Evolutionary conservation across 805 yeast genomes (phyloP).

Genomic region (Sporopachydermia lactativora): DNA sequence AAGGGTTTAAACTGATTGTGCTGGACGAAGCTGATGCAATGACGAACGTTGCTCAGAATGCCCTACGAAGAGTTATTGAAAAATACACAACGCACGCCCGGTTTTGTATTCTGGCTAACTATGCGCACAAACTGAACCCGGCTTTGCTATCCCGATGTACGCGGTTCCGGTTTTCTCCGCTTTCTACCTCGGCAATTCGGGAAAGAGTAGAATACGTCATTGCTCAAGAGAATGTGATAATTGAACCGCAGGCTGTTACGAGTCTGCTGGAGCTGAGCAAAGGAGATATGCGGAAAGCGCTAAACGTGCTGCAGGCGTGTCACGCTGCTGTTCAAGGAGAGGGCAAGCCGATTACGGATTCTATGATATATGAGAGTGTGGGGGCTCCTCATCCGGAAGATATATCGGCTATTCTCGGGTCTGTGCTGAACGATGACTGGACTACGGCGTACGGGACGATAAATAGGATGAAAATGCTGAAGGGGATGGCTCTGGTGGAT

Average conservation of each 20-base stretch:
- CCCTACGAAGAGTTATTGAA: slow-evolving; percentile 73
- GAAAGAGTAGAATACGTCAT: slow-evolving; percentile 58
- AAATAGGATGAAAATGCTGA: slow-evolving; percentile 44
- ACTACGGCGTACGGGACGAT: slow-evolving; percentile 57
- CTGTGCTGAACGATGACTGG: slow-evolving; percentile 83
- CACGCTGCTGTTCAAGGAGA: slow-evolving; percentile 51
- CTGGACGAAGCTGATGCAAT: slow-evolving; percentile 94
- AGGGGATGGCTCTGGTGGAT: slow-evolving; percentile 87
- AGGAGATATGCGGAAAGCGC: slow-evolving; percentile 94
- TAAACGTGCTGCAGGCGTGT: slow-evolving; percentile 91
- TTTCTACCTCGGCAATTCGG: slow-evolving; percentile 50
- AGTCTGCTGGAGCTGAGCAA: slow-evolving; percentile 62
- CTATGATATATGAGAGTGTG: slow-evolving; percentile 82
- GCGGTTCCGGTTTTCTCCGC: slow-evolving; percentile 82
- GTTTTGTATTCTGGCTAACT: slow-evolving; percentile 90
- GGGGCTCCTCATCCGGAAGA: slow-evolving; percentile 93
- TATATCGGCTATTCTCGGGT: slow-evolving; percentile 56
- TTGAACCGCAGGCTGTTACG: slow-evolving; percentile 42
- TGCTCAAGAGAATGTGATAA: slow-evolving; percentile 45
- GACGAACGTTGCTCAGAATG: slow-evolving; percentile 80
- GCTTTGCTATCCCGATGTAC: slow-evolving; percentile 93
- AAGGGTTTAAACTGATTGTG: slow-evolving; percentile 80
- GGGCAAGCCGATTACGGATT: slow-evolving; percentile 44
- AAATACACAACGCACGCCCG: slow-evolving; percentile 91
- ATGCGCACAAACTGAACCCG: slow-evolving; percentile 90